phyloP scores from a whole-genome alignment of 202 grass and related monocot species.

The Dendrocalamus latiflorus region DNA sequence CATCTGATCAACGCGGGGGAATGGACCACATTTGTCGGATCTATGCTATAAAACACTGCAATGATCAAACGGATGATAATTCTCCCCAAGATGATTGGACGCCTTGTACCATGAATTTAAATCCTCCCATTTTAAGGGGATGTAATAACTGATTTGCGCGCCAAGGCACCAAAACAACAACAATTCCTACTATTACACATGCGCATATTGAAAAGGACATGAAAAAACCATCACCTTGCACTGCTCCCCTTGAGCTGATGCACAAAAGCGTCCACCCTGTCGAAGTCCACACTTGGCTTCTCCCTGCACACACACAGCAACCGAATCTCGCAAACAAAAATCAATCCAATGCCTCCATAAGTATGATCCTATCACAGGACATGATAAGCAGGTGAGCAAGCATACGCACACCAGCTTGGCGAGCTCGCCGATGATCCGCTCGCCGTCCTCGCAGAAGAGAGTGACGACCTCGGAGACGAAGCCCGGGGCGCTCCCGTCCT shows the following conservation, averaged over 20 bases:
- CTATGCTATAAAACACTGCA: neutral
- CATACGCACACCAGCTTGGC: constrained; percentile 31
- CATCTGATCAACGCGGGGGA: neutral
- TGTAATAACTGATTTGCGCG: neutral
- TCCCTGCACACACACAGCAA: constrained; percentile 33
- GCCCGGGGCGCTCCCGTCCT: constrained; percentile 14
- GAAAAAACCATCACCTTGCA: constrained; percentile 32
- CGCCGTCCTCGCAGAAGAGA: constrained; percentile 55
- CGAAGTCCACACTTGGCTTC: constrained; percentile 45
- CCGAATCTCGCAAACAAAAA: neutral
- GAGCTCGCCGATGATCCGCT: constrained; percentile 41
- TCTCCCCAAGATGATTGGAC: neutral
- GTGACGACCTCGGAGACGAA: constrained; percentile 51
- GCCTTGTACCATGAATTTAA: neutral
- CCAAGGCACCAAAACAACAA: neutral
- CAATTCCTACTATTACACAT: neutral
- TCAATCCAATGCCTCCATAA: neutral
- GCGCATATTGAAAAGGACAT: neutral
- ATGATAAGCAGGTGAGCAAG: neutral
- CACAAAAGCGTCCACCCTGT: too few species aligned
- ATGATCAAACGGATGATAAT: neutral
- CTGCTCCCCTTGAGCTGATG: too few species aligned
- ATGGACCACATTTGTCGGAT: neutral
- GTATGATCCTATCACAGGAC: neutral
- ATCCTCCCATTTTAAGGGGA: neutral